Conservation (phyloP, 257 asterid genomes). For the Solanum piurae region DNA sequence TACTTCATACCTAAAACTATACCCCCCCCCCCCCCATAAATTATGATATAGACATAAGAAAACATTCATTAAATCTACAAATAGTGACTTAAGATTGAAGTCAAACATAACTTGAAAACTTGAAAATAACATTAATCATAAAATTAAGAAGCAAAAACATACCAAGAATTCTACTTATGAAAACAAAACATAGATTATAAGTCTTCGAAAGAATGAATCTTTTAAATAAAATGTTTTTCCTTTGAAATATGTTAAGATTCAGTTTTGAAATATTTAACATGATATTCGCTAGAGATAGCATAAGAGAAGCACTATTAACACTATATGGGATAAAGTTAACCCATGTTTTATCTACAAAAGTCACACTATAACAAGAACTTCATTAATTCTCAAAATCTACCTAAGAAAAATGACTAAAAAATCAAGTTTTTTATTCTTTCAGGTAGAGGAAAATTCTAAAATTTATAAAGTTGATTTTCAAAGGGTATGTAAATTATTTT, state of each 20-base stretch:
- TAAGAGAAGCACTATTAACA: neutral
- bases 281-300: neutral
- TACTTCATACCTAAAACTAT: too few species aligned
- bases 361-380: neutral
- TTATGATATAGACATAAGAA: too few species aligned
- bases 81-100: neutral
- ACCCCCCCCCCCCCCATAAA: too few species aligned
- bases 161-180: neutral
- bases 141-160: neutral
- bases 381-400: neutral
- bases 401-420: neutral
- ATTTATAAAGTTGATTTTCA: neutral
- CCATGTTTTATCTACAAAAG: neutral
- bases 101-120: neutral
- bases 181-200: neutral
- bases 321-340: neutral
- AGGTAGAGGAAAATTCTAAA: neutral
- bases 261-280: neutral
- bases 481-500: neutral
- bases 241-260: neutral
- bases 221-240: neutral
- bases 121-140: neutral
- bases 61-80: too few species aligned
- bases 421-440: neutral
- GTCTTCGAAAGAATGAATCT: neutral